These are phyloP conservation scores for Neoboletus subvelutipes DNA, from an alignment of 768 basidiomycete genomes.

Conservation along the genomic window DNA sequence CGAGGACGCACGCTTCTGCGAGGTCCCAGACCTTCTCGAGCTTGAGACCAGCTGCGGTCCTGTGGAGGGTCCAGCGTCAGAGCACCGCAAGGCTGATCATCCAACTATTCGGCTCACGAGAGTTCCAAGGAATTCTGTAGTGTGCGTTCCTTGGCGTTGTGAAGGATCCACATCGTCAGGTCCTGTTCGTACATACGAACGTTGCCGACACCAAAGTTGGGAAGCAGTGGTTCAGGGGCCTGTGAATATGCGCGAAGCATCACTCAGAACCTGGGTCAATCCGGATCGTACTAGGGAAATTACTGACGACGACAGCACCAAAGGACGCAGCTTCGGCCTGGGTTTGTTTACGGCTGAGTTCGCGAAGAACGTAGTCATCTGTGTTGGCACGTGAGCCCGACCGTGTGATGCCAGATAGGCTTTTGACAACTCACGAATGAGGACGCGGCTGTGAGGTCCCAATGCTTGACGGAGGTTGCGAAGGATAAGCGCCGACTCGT, in stretches of 20 bases:
- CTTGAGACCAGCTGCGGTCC: slow-evolving; percentile 26
- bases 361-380: slow-evolving; percentile 27
- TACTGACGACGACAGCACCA: slow-evolving; percentile 18
- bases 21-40: slow-evolving; percentile 35
- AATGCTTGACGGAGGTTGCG: slow-evolving; percentile 31
- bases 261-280: background rate
- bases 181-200: slow-evolving; percentile 32
- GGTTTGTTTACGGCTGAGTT: slow-evolving; percentile 16
- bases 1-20: slow-evolving; percentile 25
- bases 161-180: slow-evolving; percentile 29
- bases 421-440: slow-evolving; percentile 32
- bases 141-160: slow-evolving; percentile 36
- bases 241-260: slow-evolving; percentile 2
- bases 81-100: background rate
- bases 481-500: slow-evolving; percentile 26
- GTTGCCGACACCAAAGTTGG: slow-evolving; percentile 34
- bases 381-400: background rate
- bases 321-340: slow-evolving; percentile 11
- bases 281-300: background rate
- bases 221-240: slow-evolving; percentile 35
- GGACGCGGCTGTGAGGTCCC: slow-evolving; percentile 29
- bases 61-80: slow-evolving; percentile 10
- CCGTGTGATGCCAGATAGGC: background rate
- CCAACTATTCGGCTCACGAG: slow-evolving; percentile 19
- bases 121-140: slow-evolving; percentile 28